Evolutionary conservation across 805 yeast genomes (phyloP).

Genomic region (Sungouiella thailandica): DNA sequence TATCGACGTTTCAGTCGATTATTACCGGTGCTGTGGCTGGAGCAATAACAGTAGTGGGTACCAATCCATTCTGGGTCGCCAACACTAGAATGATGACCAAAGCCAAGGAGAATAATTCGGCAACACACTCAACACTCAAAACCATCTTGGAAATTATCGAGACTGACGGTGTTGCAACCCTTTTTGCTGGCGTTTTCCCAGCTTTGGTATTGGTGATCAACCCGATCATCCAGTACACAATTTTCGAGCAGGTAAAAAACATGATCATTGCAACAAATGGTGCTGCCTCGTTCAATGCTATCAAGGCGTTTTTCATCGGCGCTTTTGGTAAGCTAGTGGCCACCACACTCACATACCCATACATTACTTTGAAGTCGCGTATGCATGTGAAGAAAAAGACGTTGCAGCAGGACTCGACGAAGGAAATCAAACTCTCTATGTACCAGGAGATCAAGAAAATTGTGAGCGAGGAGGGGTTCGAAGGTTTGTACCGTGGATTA

Average conservation of each 20-base stretch:
- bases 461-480: conserved; percentile 63
- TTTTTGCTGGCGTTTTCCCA: conserved; percentile 84
- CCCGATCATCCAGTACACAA: conserved; percentile 89
- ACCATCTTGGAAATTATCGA: conserved; percentile 59
- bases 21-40: conserved; percentile 84
- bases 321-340: conserved; percentile 87
- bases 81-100: conserved; percentile 81
- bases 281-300: conserved; percentile 48
- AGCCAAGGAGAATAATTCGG: conserved; percentile 22
- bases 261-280: conserved; percentile 52
- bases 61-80: conserved; percentile 94
- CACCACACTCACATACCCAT: conserved; percentile 87
- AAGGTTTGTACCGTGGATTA: conserved; percentile 78
- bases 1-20: conserved; percentile 64
- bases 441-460: conserved; percentile 52
- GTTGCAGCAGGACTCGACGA: conserved; percentile 9
- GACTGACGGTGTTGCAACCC: conserved; percentile 64
- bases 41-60: conserved; percentile 69
- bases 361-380: conserved; percentile 82
- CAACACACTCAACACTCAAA: conserved; percentile 41
- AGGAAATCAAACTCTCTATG: conserved; percentile 32
- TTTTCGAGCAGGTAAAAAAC: conserved; percentile 82
- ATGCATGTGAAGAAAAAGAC: conserved; percentile 62
- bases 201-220: conserved; percentile 81
- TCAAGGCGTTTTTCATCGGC: conserved; percentile 81